A percentile compares a stretch with the other conserved stretches of the same genome.
These are phyloP conservation scores for Aplosporella prunicola DNA, from an alignment of 2,329 filamentous ascomycete species.

Conservation along the genomic window DNA sequence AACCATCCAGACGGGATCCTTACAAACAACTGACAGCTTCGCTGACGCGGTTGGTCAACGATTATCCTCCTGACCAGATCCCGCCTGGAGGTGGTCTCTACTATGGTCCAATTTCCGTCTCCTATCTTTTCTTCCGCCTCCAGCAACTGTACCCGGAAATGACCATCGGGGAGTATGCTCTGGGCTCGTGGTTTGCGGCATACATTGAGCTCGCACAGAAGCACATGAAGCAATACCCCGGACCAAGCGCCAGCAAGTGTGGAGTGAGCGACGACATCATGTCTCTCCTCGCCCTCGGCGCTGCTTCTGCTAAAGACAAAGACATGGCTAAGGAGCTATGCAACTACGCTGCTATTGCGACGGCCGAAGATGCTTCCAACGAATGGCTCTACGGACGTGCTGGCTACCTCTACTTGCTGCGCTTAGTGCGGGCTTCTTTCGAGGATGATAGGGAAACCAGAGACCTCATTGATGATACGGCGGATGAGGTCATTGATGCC, in stretches of 20 bases:
- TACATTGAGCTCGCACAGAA: conserved; percentile 43
- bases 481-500: conserved; percentile 48
- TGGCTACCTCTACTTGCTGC: conserved; percentile 58
- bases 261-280: conserved; percentile 44
- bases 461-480: conserved; percentile 44
- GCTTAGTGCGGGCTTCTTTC: conserved; percentile 52
- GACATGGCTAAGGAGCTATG: conserved; percentile 43
- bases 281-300: conserved; percentile 40
- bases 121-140: conserved; percentile 42
- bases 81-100: conserved; percentile 41
- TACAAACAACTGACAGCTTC: conserved; percentile 43
- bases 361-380: conserved; percentile 41
- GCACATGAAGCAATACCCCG: conserved; percentile 40
- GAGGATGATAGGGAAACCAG: conserved; percentile 39
- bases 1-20: conserved; percentile 32
- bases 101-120: conserved; percentile 41
- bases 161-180: conserved; percentile 35
- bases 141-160: conserved; percentile 41
- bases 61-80: conserved; percentile 38
- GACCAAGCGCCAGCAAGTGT: conserved; percentile 37
- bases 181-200: conserved; percentile 41
- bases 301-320: conserved; percentile 39
- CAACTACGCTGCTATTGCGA: conserved; percentile 38
- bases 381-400: conserved; percentile 60
- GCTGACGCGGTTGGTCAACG: conserved; percentile 38